Conservation (phyloP, 805 yeast genomes). For the Candida ascalaphidarum region DNA sequence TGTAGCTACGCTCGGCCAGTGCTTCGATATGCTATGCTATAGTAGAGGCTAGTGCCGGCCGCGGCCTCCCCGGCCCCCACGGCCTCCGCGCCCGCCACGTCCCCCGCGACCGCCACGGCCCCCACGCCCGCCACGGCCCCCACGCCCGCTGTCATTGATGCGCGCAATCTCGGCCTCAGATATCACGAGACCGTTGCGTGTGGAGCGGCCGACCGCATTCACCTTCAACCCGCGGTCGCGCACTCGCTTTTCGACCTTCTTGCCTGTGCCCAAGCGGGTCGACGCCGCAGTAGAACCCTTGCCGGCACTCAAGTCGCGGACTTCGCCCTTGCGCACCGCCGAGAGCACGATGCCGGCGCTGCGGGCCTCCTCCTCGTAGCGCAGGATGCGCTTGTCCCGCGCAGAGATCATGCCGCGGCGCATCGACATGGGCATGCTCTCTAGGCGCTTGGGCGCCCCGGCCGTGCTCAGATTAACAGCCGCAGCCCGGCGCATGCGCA, state of each 20-base stretch:
- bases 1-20: no score
- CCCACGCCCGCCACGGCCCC: slow-evolving; percentile 2
- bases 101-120: no score
- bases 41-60: no score
- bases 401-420: slow-evolving; percentile 74
- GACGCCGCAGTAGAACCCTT: slow-evolving; percentile 43
- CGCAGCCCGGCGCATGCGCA: slow-evolving; percentile 41
- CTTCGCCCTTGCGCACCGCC: slow-evolving; percentile 56
- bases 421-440: slow-evolving; percentile 83
- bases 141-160: slow-evolving; percentile 12
- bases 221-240: slow-evolving; percentile 79
- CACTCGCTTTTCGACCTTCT: slow-evolving; percentile 25
- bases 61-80: no score
- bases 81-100: no score
- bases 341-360: slow-evolving; percentile 90
- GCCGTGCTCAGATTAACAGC: slow-evolving; percentile 34
- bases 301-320: slow-evolving; percentile 49
- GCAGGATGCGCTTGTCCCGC: slow-evolving; percentile 41
- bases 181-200: slow-evolving; percentile 70
- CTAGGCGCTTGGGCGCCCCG: slow-evolving; percentile 41
- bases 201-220: slow-evolving; percentile 64
- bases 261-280: slow-evolving; percentile 43
- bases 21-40: no score
- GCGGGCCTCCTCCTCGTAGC: slow-evolving; percentile 67
- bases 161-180: slow-evolving; percentile 58